A percentile compares a stretch with the other conserved stretches of the same genome.
These are phyloP conservation scores for Rachicladosporium sp. DNA, from an alignment of 2,329 filamentous ascomycete genomes.

Conservation along the genomic window DNA sequence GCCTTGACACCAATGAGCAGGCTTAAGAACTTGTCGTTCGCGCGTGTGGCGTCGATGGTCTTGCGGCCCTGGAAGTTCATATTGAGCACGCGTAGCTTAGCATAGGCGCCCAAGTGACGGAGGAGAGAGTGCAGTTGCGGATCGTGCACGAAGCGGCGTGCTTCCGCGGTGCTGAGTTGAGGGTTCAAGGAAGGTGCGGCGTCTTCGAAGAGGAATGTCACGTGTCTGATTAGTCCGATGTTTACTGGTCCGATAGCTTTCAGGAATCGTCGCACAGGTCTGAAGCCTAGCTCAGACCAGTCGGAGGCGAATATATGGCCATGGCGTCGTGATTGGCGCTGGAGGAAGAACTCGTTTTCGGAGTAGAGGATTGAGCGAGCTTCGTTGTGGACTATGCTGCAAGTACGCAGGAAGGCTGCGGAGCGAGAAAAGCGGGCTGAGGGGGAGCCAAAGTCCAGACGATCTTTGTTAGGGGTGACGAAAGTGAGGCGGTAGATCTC, in stretches of 20 bases:
- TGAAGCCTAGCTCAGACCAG: slow-evolving; percentile 37
- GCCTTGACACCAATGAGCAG: slow-evolving; percentile 33
- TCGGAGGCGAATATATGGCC: slow-evolving; percentile 29
- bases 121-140: slow-evolving; percentile 34
- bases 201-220: slow-evolving; percentile 35
- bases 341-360: slow-evolving; percentile 37
- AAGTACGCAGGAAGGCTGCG: slow-evolving; percentile 34
- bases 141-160: slow-evolving; percentile 38
- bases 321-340: slow-evolving; percentile 23
- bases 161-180: slow-evolving; percentile 25
- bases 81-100: slow-evolving; percentile 30
- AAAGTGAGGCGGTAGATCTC: slow-evolving; percentile 35
- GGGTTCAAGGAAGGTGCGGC: slow-evolving; percentile 30
- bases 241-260: slow-evolving; percentile 37
- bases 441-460: slow-evolving; percentile 25
- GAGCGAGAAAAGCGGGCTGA: slow-evolving; percentile 27
- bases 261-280: slow-evolving; percentile 31
- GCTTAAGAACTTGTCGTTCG: slow-evolving; percentile 32
- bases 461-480: slow-evolving; percentile 16
- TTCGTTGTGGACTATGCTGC: slow-evolving; percentile 32
- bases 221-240: slow-evolving; percentile 31
- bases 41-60: slow-evolving; percentile 16
- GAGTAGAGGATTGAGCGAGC: slow-evolving; percentile 37
- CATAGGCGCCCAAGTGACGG: slow-evolving; percentile 29
- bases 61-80: slow-evolving; percentile 32